Evolutionary conservation across 2,329 filamentous ascomycete genomes (phyloP), one percentile per base, ranked within the genome.

Genomic region (Neopestalotiopsis rosae): DNA sequence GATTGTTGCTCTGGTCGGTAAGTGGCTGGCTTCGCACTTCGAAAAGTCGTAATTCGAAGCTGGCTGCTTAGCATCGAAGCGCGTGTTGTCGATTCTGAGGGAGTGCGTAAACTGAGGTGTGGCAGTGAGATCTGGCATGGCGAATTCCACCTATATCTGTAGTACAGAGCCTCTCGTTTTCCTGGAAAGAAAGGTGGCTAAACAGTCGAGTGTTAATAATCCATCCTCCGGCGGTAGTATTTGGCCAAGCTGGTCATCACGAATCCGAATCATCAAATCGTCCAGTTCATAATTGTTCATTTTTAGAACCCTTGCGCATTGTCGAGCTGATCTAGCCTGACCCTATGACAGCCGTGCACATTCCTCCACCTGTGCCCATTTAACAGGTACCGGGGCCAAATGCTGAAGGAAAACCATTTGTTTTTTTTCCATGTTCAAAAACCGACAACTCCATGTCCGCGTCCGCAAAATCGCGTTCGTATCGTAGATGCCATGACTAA

Each of bases 381-480:
- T 30, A 28, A 28, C 7, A 63, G 42, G 69, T 65, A 69, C 64
- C 62, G 70, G 69, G 71, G 34, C 70, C 24, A 72, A 70, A 71
- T 73, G 72, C 72, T 69, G 61, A 72, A 38, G 38, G 49, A 65
- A 59, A 59, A 67, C 65, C 68, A 58, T 69, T 49, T 65, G 24
- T 69, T 69, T 20, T 69, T 69, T 66, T 71, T 74, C 72, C 72
- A 69, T 72, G 69, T 74, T 72, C 66, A 72, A 74, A 72, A 74
- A 71, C 74, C 71, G 70, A 69, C 74, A 75, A 76, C 73, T 74
- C 74, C 73, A 73, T 74, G 69, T 74, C 71, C 72, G 72, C 73
- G 69, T 74, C 71, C 72, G 72, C 73, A 69, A 69, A 38, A 61
- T 61, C 61, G 66, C 67, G 68, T 69, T 74, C 73, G 70, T 70